Percentiles rank a stretch among this genome's conserved stretches.
Evolutionary conservation across 345 rosid species (phyloP).

Genomic region (Eucalyptus melliodora): DNA sequence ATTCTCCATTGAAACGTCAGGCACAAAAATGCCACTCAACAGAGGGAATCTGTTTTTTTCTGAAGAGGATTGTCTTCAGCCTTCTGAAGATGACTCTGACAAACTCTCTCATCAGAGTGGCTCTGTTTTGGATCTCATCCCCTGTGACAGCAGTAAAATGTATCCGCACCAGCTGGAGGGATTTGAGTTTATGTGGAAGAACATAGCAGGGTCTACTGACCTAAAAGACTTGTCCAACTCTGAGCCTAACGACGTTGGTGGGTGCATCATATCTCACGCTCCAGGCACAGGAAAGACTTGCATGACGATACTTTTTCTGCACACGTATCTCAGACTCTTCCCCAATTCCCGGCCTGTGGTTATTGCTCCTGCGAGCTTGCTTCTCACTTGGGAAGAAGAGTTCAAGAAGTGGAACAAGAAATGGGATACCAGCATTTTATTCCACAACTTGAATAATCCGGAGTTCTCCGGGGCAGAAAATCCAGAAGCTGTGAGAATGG

Average conservation of each 20-base stretch:
- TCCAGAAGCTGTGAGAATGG: background rate
- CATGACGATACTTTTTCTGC: slow-evolving; percentile 50
- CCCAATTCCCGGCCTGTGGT: slow-evolving; percentile 53
- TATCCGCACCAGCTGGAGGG: slow-evolving; percentile 70
- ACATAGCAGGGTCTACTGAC: slow-evolving; percentile 42
- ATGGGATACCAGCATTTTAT: slow-evolving; percentile 44
- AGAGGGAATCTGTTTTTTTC: background rate
- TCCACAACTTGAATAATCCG: slow-evolving; percentile 43
- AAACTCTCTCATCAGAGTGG: slow-evolving; percentile 4
- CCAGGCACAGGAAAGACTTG: slow-evolving; percentile 91
- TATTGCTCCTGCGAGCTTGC: slow-evolving; percentile 64
- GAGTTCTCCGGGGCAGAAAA: slow-evolving; percentile 39
- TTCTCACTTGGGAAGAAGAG: slow-evolving; percentile 82
- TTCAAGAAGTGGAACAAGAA: slow-evolving; percentile 54
- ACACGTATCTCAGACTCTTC: slow-evolving; percentile 27
- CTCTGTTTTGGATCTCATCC: slow-evolving; percentile 64
- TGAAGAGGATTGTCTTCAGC: background rate
- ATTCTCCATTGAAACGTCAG: background rate
- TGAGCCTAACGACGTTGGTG: slow-evolving; percentile 12
- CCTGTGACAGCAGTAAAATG: slow-evolving; percentile 31
- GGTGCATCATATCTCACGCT: slow-evolving; percentile 79
- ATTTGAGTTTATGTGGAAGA: slow-evolving; percentile 75
- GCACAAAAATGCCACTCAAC: background rate
- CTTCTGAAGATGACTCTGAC: background rate
- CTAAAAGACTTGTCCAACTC: slow-evolving; percentile 24